Evolutionary conservation across 2,329 filamentous ascomycete species (phyloP), one percentile per base, ranked within the genome.

Genomic region (Magnaporthiopsis rhizophila): DNA sequence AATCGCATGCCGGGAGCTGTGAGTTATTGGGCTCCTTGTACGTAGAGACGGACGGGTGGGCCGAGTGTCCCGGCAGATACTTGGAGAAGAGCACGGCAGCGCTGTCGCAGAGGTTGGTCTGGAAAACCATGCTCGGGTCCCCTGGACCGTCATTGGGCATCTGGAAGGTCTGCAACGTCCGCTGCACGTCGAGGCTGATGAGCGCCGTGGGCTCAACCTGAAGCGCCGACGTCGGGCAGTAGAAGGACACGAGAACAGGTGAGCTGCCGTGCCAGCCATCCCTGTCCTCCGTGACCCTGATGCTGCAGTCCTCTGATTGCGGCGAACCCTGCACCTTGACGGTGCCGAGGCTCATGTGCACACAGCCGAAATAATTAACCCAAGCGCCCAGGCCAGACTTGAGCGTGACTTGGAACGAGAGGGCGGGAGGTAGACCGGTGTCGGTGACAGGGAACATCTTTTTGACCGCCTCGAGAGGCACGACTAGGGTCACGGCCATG

Each of bases 311-410:
- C n/a, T 76, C 74, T 7, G 69, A 66, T 1, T 72, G 66, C 6
- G 66, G 66, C 5, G 68, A 36, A 0, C 74, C 73, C 1, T 59
- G 64, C 0, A 69, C 66, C 61, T 69, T 69, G 15, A 78, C 64
- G 0, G 69, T 72, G 18, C 80, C 80, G 67, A 81, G 81, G 5
- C 69, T 65, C 36, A 81, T 66, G 0, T 82, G 80, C 15, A 79
- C 71, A 64, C 77, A 73, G 3, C 72, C 69, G 67, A 77, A 81
- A 74, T 67, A 59, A 65, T 74, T 75, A 34, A 73, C 70, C 72
- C 73, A 78, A 59, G 32, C 24, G 12, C 32, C 45, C 3, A 45
- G 57, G n/a, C 30, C 30, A 32, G 36, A 57, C 28, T 15, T 56
- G 13, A 67, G 26, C n/a, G 38, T 61, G 9, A 59, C 56, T 24